Conservation (phyloP, 208 protist genomes). For the Leishmania guyanensis region DNA sequence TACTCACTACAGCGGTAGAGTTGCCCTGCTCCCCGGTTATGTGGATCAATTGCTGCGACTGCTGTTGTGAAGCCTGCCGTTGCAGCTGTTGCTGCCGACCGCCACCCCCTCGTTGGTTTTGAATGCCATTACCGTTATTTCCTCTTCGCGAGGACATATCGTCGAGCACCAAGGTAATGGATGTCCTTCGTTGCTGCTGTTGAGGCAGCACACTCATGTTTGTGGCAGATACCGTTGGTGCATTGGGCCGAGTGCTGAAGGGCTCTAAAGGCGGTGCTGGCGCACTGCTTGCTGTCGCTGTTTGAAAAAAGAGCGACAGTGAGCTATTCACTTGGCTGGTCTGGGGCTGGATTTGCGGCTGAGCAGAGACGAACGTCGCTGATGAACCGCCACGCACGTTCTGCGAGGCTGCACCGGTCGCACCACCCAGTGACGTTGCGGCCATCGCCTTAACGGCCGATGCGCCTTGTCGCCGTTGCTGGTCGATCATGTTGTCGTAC, state of each 20-base stretch:
- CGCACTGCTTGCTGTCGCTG: background rate
- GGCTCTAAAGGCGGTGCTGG: constrained; percentile 16
- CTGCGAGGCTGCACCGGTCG: background rate
- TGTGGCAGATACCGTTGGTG: background rate
- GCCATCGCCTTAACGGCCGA: background rate
- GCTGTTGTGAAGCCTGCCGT: background rate
- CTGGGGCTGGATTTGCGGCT: background rate
- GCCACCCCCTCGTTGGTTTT: background rate
- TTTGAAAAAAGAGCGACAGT: constrained; percentile 22
- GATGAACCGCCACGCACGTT: background rate
- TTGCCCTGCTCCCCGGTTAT: constrained; percentile 26
- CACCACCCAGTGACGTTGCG: background rate
- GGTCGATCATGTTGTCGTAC: constrained; percentile 37
- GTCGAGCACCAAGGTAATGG: background rate
- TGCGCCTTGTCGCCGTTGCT: constrained; percentile 2
- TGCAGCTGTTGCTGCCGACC: background rate
- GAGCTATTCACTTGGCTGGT: background rate
- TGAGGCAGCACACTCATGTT: background rate
- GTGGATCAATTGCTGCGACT: constrained; percentile 10
- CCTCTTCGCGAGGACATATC: background rate
- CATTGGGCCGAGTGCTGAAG: constrained; percentile 33
- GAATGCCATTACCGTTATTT: background rate
- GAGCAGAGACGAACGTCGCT: background rate
- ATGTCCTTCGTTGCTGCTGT: constrained; percentile 1
- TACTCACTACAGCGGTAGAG: constrained; percentile 29